Evolutionary conservation across 495 filamentous ascomycete genomes (phyloP).

Genomic region (Patellaria atrata): DNA sequence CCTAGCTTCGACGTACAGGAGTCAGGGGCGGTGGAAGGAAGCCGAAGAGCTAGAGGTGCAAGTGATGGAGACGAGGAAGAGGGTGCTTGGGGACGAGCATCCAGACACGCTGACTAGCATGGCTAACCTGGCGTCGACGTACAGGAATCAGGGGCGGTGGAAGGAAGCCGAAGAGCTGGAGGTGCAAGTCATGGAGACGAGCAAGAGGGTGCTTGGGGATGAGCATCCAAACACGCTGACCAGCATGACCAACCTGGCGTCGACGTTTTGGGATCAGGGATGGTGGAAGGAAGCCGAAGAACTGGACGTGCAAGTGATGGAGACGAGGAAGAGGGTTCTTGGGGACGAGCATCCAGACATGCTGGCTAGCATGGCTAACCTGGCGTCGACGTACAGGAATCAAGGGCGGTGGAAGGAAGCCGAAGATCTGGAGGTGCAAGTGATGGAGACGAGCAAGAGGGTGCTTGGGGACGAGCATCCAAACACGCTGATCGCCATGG

Average conservation of each 20-base stretch:
- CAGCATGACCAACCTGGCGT: too few relatives aligned
- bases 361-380: too few relatives aligned
- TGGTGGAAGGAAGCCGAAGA: too few relatives aligned
- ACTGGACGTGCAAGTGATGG: too few relatives aligned
- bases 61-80: conserved; percentile 5
- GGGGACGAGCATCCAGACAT: too few relatives aligned
- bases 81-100: conserved; percentile 6
- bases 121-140: conserved; percentile 2
- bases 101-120: conserved; percentile 4
- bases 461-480: conserved; percentile 8
- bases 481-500: conserved; percentile 6
- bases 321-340: too few relatives aligned
- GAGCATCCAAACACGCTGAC: too few relatives aligned
- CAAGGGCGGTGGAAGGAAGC: conserved; percentile 8
- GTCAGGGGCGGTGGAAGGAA: conserved; percentile 4
- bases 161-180: too few relatives aligned
- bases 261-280: too few relatives aligned
- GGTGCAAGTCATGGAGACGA: too few relatives aligned
- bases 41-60: conserved; percentile 7
- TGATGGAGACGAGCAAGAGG: conserved; percentile 3
- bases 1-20: conserved; percentile 4
- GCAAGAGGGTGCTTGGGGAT: too few relatives aligned
- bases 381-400: too few relatives aligned
- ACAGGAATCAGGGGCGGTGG: conserved; percentile 1
- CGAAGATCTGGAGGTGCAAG: conserved; percentile 3